These are phyloP conservation scores for Termitomyces sp. DNA, from an alignment of 768 basidiomycete genomes.

Conservation along the genomic window DNA sequence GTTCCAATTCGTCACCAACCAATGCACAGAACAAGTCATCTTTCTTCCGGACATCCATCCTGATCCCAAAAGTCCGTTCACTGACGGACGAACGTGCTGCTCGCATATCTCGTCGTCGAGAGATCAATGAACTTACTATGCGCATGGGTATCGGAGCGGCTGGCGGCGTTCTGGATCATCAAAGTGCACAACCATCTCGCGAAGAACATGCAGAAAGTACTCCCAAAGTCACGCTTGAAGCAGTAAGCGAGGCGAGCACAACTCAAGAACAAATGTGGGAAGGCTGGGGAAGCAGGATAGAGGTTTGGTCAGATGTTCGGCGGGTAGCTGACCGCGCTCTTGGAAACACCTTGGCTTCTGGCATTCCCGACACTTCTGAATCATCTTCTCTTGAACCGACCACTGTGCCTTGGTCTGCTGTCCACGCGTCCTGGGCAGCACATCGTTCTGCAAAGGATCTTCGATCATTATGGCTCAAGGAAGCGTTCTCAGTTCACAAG, in stretches of 20 bases:
- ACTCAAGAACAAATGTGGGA: conserved; percentile 40
- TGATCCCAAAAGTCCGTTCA: conserved; percentile 65
- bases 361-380: conserved; percentile 19
- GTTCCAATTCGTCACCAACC: conserved; percentile 20
- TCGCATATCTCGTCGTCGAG: conserved; percentile 60
- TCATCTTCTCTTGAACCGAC: conserved; percentile 52
- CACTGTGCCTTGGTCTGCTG: conserved; percentile 60
- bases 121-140: conserved; percentile 79
- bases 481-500: conserved; percentile 31
- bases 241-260: not conserved
- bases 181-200: conserved; percentile 25
- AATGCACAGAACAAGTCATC: conserved; percentile 25
- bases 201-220: conserved; percentile 7
- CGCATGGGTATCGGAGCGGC: conserved; percentile 79
- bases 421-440: conserved; percentile 63
- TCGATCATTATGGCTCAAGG: conserved; percentile 61
- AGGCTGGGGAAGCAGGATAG: conserved; percentile 69
- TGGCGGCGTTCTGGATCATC: conserved; percentile 58
- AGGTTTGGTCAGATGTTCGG: conserved; percentile 66
- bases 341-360: conserved; percentile 54
- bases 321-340: conserved; percentile 76
- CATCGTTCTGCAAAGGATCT: conserved; percentile 46
- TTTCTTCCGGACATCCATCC: conserved; percentile 66
- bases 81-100: conserved; percentile 47
- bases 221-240: not conserved